Evolutionary conservation across 1,284 basidiomycete species (phyloP).

Genomic region (Leucoagaricus sp.): DNA sequence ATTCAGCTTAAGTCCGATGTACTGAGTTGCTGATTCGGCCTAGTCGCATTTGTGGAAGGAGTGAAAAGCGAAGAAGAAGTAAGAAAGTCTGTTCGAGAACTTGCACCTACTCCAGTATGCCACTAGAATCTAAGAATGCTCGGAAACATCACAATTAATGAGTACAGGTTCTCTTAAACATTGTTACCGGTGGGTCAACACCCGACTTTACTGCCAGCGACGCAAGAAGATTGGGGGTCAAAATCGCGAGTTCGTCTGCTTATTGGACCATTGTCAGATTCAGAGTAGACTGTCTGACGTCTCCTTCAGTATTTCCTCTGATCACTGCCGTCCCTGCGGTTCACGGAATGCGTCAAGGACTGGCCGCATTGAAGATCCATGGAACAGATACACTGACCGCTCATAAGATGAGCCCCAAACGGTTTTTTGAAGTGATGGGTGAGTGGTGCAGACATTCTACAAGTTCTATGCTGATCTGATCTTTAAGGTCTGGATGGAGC

Average conservation of each 20-base stretch:
- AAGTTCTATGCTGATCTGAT: neutral
- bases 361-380: conserved; percentile 37
- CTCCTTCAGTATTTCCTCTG: conserved; percentile 35
- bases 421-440: conserved; percentile 40
- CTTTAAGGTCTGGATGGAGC: conserved; percentile 19
- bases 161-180: conserved; percentile 42
- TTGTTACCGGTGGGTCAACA: conserved; percentile 43
- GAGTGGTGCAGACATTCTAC: conserved; percentile 1
- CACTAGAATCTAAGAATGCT: neutral
- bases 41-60: conserved; percentile 48
- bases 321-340: conserved; percentile 36
- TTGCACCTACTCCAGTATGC: conserved; percentile 37
- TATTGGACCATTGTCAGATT: neutral
- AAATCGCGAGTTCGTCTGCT: conserved; percentile 35
- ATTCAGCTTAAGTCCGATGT: too few species aligned
- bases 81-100: conserved; percentile 30
- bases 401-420: conserved; percentile 36
- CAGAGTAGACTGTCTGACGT: neutral
- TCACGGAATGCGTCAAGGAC: conserved; percentile 36
- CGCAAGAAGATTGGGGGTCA: conserved; percentile 40
- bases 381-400: conserved; percentile 36
- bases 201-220: conserved; percentile 42
- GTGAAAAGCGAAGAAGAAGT: conserved; percentile 39
- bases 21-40: neutral
- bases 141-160: too few species aligned